These are phyloP conservation scores for Hyaloscypha variabilis DNA, from an alignment of 495 filamentous ascomycete genomes.

Conservation along the genomic window DNA sequence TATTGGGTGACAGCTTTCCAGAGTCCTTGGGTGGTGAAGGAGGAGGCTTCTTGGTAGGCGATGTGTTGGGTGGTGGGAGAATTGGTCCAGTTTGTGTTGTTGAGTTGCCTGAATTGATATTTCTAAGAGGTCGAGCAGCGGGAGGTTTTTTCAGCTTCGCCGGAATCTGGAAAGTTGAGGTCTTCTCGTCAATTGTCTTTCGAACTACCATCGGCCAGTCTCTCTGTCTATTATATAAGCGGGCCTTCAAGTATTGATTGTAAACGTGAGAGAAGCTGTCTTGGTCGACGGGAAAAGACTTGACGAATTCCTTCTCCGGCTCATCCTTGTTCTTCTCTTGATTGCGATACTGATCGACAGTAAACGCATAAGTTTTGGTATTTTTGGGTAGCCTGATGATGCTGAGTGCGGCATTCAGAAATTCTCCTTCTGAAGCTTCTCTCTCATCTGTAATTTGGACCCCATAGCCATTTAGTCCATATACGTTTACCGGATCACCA, in stretches of 20 bases:
- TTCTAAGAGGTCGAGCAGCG: no score
- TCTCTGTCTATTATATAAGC: constrained; percentile 1
- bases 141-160: not conserved
- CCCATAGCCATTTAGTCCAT: not conserved
- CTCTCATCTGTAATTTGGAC: not conserved
- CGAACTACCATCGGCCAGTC: constrained; percentile 12
- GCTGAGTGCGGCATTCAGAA: not conserved
- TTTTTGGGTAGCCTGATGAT: not conserved
- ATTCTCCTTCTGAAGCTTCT: not conserved
- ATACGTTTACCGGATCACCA: not conserved
- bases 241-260: constrained; percentile 1
- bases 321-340: not conserved
- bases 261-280: not conserved
- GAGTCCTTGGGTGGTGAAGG: not conserved
- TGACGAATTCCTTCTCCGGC: not conserved
- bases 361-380: not conserved
- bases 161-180: not conserved
- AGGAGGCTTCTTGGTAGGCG: not conserved
- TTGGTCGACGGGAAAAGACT: constrained; percentile 4
- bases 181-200: not conserved
- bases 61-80: not conserved
- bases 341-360: constrained; percentile 5
- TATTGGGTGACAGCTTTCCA: not conserved
- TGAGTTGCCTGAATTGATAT: no score
- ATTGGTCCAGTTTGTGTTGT: not conserved